Evolutionary conservation across 2,329 filamentous ascomycete species (phyloP).

Genomic region (Pseudocercospora cruenta): DNA sequence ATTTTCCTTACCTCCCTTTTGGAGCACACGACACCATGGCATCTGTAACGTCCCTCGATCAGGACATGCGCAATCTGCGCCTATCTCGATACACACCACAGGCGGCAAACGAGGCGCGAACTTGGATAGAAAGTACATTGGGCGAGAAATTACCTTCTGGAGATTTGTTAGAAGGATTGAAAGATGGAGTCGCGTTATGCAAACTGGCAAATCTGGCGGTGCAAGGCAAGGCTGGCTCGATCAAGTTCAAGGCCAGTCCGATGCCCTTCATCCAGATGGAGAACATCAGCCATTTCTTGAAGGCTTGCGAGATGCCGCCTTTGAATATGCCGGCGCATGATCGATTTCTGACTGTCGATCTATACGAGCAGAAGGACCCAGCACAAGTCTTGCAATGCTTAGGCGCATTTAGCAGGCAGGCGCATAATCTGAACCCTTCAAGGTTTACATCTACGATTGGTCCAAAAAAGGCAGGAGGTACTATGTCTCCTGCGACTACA

Average conservation of each 20-base stretch:
- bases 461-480: slow-evolving; percentile 62
- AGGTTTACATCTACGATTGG: slow-evolving; percentile 78
- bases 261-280: slow-evolving; percentile 99
- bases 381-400: slow-evolving; percentile 94
- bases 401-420: slow-evolving; percentile 85
- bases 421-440: slow-evolving; percentile 72
- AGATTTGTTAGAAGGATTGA: slow-evolving; percentile 83
- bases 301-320: slow-evolving; percentile 81
- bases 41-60: slow-evolving; percentile 89
- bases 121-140: slow-evolving; percentile 83
- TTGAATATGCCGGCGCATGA: slow-evolving; percentile 90
- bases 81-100: slow-evolving; percentile 90
- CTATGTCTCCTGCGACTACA: slow-evolving; percentile 36
- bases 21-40: slow-evolving; percentile 65
- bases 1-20: background rate
- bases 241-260: slow-evolving; percentile 86
- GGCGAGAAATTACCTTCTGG: slow-evolving; percentile 71
- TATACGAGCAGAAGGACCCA: slow-evolving; percentile 94
- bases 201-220: slow-evolving; percentile 83
- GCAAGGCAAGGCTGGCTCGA: slow-evolving; percentile 73
- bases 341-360: slow-evolving; percentile 93
- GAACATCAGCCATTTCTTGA: slow-evolving; percentile 95
- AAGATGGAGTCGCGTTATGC: slow-evolving; percentile 91
- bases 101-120: slow-evolving; percentile 80
- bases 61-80: slow-evolving; percentile 91